Evolutionary conservation across 805 yeast species (phyloP).

Genomic region (Candida pseudoglaebosa): DNA sequence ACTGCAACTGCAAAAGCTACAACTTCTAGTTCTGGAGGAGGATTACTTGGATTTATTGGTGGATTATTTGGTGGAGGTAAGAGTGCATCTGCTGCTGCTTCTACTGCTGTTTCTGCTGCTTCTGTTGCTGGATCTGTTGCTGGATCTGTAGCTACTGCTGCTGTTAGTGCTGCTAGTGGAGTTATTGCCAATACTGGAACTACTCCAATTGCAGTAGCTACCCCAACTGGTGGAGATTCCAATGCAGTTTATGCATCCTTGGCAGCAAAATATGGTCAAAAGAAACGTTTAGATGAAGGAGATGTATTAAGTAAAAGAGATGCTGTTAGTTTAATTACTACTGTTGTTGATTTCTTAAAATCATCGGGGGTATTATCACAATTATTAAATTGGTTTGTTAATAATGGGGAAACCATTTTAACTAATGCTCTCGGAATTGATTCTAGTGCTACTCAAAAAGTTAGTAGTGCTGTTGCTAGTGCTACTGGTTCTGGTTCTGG

Average conservation of each 20-base stretch:
- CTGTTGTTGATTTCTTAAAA: constrained; percentile 25
- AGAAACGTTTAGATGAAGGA: constrained; percentile 9
- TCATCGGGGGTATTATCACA: constrained; percentile 27
- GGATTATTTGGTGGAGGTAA: constrained; percentile 10
- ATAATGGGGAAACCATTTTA: constrained; percentile 32
- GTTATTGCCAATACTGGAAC: not conserved
- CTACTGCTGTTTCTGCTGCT: constrained; percentile 20
- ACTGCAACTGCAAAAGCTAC: constrained; percentile 7
- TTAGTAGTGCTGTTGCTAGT: constrained; percentile 20
- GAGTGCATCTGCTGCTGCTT: constrained; percentile 6
- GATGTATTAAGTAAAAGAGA: constrained; percentile 34
- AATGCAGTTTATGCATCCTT: not conserved
- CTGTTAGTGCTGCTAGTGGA: constrained; percentile 22
- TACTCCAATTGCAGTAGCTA: not conserved
- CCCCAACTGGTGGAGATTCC: too few species aligned
- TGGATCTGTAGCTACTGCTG: not conserved
- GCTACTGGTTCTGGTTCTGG: constrained; percentile 23
- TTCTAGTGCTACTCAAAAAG: constrained; percentile 5
- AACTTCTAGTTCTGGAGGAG: constrained; percentile 19
- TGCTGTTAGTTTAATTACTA: constrained; percentile 19
- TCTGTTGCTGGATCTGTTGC: not conserved
- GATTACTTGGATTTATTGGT: too few species aligned
- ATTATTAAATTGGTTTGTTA: constrained; percentile 28
- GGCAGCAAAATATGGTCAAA: not conserved
- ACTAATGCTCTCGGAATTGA: constrained; percentile 27